Evolutionary conservation across 352 stramenopile species (phyloP).

Genomic region (Saprolegnia parasitica): DNA sequence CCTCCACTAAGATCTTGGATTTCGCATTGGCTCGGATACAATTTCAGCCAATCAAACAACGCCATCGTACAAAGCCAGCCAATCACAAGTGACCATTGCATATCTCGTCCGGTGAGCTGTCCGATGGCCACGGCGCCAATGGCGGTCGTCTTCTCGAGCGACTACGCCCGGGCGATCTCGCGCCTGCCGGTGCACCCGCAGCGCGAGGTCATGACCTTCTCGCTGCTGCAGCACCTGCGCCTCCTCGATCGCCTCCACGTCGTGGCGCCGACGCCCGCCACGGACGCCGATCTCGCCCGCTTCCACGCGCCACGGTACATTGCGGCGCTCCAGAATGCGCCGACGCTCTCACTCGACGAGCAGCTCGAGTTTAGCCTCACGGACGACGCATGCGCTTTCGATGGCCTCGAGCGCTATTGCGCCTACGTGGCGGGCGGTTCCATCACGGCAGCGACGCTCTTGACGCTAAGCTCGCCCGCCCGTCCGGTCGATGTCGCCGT

Average conservation of each 20-base stretch:
- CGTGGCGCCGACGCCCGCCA: slow-evolving; percentile 36
- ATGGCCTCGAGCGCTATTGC: slow-evolving; percentile 55
- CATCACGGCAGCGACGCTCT: slow-evolving; percentile 49
- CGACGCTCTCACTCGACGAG: neutral
- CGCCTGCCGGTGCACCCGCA: slow-evolving; percentile 38
- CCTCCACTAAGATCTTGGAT: too few species aligned
- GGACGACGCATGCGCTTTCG: slow-evolving; percentile 55
- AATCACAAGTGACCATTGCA: neutral
- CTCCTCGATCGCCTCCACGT: slow-evolving; percentile 36
- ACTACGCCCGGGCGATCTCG: slow-evolving; percentile 36
- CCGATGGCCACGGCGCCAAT: slow-evolving; percentile 8
- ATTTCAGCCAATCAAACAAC: too few species aligned
- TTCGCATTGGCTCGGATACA: too few species aligned
- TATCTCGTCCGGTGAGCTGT: neutral
- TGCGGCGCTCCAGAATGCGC: slow-evolving; percentile 30
- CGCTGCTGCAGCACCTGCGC: slow-evolving; percentile 34
- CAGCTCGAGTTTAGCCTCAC: slow-evolving; percentile 46
- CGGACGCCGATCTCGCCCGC: slow-evolving; percentile 31
- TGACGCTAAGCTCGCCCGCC: slow-evolving; percentile 28
- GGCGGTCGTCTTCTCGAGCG: slow-evolving; percentile 36
- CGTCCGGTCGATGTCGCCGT: slow-evolving; percentile 32
- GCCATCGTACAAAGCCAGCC: too few species aligned
- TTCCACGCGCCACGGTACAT: slow-evolving; percentile 46
- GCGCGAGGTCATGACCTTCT: slow-evolving; percentile 44
- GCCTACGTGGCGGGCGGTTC: slow-evolving; percentile 48